Evolutionary conservation across 1,284 basidiomycete genomes (phyloP), one percentile per base, ranked within the genome.

Genomic region (Puccinia coronata): DNA sequence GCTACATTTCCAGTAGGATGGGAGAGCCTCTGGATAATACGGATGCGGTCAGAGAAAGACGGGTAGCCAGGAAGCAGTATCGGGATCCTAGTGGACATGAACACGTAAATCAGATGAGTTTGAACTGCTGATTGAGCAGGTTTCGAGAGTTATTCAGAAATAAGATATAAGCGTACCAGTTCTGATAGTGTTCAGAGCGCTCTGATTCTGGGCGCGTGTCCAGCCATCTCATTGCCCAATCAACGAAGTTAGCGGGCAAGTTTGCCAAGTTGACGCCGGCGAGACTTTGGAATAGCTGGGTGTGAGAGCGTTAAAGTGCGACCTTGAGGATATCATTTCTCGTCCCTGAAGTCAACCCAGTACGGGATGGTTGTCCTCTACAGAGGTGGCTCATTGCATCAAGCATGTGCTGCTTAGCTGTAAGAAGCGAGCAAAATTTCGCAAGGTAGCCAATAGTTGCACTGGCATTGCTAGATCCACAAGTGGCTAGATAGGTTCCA

Each of bases 281-380:
- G n/a, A 65, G 23, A 1, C 36, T 41, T 65, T 65, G 34, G 18
- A 65, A 41, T n/a, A 65, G 61, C 16, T 20, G 14, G 31, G n/a
- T 18, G 61, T 65, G 61, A 65, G 61, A 65, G 61, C 41, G 39
- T 41, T 65, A 23, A 18, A 65, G 14, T 34, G 61, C 28, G 41
- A 39, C 39, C 61, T 65, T 65, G 11, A 41, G 18, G 9, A 65
- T 65, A 34, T 65, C 31, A 2, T 23, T 39, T 41, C 39, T 65
- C 36, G 14, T 41, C 5, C 6, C 57, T 31, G 55, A 25, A 6
- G 18, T 23, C n/a, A n/a, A n/a, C n/a, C n/a, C n/a, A n/a, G n/a
- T n/a, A n/a, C n/a, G n/a, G n/a, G n/a, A n/a, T n/a, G 55, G 31
- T 14, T 57, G 55, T n/a, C 31, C 31, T 57, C 31, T 28, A 57